Base-by-base conservation (phyloP, 495 filamentous ascomycete genomes). In the Friedmanniomyces endolithicus region DNA sequence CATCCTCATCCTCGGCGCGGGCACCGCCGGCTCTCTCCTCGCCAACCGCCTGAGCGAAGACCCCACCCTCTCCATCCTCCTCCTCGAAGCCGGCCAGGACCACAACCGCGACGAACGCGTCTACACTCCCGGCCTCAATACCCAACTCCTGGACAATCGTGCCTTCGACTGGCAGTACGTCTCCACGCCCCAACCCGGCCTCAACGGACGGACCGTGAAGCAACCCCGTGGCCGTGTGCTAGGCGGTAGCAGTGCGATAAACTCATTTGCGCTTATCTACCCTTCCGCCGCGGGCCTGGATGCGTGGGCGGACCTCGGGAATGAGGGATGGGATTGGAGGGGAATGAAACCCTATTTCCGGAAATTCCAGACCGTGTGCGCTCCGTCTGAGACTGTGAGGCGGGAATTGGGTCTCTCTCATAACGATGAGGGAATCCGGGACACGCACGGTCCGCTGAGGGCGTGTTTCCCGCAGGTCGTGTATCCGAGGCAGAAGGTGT, bases 1-100 rank as follows among this genome's bases (percentile, higher is more conserved):
- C 24, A 34, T 52, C 14, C 48, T 65, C 57, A 63, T 65, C 49
- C 35, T 59, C 23, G 63, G 63, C 40, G 63, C 48, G 2, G 63
- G 63, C 23, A 61, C 61, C 6, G 23, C 53, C 14, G 63, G 63
- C 43, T 44, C 55, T 19, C 48, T 59, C 11, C 44, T 65, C 1
- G 63, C 63, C 1, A 54, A 56, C 25, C 60, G 60, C 20, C 58
- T 65, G 1, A 35, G 44, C 2, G 63, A 58, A 52, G 44, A 65
- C 41, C 37, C 56, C 7, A 37, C 53, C 37, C 35, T 56, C 11
- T 53, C 48, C 22, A 57, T 65, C 17, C 57, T 57, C 19, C 41
- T 65, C 17, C 46, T 65, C 8, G 63, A 65, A 51, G 53, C 53
- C 0, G 58, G 58, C 19, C 11, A 45, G 27, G 50, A 60, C 39